Conservation (phyloP, 129 eudicot species). For the Ambrosia artemisiifolia region DNA sequence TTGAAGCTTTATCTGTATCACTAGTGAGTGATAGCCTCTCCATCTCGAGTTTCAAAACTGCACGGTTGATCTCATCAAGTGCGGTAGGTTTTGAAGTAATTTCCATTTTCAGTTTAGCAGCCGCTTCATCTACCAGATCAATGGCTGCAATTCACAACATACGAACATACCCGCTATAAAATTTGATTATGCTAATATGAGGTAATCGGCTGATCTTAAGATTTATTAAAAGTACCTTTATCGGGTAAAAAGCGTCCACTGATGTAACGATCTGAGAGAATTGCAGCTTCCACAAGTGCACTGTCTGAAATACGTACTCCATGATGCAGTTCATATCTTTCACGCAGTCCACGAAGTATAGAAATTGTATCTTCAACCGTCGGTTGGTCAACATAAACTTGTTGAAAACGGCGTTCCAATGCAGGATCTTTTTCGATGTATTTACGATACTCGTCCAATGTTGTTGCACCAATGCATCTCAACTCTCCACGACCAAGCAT, state of each 20-base stretch:
- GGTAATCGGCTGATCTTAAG: neutral
- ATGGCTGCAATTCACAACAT: constrained; percentile 60
- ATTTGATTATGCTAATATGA: neutral
- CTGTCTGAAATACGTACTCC: constrained; percentile 94
- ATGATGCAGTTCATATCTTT: constrained; percentile 92
- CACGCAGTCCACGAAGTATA: constrained; percentile 91
- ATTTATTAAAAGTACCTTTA: constrained; percentile 54
- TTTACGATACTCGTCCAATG: constrained; percentile 94
- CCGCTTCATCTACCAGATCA: constrained; percentile 98
- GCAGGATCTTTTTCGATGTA: constrained; percentile 98
- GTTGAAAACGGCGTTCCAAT: constrained; percentile 95
- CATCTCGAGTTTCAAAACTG: constrained; percentile 90
- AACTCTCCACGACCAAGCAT: constrained; percentile 99
- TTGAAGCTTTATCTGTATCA: constrained; percentile 93
- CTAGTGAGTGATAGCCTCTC: constrained; percentile 88
- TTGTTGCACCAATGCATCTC: constrained; percentile 97
- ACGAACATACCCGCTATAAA: constrained; percentile 2
- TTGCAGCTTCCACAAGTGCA: constrained; percentile 97
- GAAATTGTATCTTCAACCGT: constrained; percentile 89
- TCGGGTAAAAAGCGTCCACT: constrained; percentile 96
- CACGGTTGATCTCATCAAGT: constrained; percentile 91
- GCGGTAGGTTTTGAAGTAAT: constrained; percentile 98
- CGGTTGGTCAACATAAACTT: constrained; percentile 97
- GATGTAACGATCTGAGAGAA: constrained; percentile 92
- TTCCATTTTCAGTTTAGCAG: constrained; percentile 98